A percentile compares a stretch with the other conserved stretches of the same genome.
These are phyloP conservation scores for Chlorella variabilis DNA, from an alignment of 163 green algal species.

Conservation along the genomic window DNA sequence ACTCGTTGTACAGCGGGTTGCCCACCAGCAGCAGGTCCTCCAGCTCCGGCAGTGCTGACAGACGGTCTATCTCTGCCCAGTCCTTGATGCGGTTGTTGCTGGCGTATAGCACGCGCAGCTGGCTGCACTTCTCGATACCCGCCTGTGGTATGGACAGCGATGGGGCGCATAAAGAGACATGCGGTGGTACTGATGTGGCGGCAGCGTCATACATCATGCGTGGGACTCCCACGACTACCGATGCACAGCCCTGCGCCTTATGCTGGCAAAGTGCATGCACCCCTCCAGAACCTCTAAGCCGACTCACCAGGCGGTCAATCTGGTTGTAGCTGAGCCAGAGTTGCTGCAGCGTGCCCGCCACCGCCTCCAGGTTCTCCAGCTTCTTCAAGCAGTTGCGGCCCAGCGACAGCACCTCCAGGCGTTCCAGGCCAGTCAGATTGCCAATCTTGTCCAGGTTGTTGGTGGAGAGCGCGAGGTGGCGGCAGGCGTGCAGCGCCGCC, in stretches of 20 bases:
- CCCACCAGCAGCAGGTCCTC: conserved; percentile 89
- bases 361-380: conserved; percentile 91
- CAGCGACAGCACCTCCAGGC: conserved; percentile 86
- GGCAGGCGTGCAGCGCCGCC: conserved; percentile 71
- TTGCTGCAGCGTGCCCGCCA: conserved; percentile 89
- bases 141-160: conserved; percentile 50
- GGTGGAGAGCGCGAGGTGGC: conserved; percentile 89
- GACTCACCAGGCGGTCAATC: conserved; percentile 85
- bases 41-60: conserved; percentile 60
- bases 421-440: conserved; percentile 81
- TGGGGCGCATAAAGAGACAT: neutral
- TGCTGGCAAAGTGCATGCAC: too few species aligned
- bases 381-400: conserved; percentile 94
- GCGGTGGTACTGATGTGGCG: neutral
- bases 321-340: conserved; percentile 97
- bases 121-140: conserved; percentile 83
- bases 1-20: conserved; percentile 90
- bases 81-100: conserved; percentile 92
- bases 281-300: too few species aligned
- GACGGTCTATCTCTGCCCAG: conserved; percentile 86
- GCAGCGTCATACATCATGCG: too few species aligned
- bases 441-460: conserved; percentile 97
- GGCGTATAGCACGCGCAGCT: conserved; percentile 85
- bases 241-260: too few species aligned
- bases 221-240: too few species aligned